Percentiles rank a stretch among this genome's conserved stretches.
phyloP scores from a whole-genome alignment of 305 asterid species.

The Fraxinus angustifolia region DNA sequence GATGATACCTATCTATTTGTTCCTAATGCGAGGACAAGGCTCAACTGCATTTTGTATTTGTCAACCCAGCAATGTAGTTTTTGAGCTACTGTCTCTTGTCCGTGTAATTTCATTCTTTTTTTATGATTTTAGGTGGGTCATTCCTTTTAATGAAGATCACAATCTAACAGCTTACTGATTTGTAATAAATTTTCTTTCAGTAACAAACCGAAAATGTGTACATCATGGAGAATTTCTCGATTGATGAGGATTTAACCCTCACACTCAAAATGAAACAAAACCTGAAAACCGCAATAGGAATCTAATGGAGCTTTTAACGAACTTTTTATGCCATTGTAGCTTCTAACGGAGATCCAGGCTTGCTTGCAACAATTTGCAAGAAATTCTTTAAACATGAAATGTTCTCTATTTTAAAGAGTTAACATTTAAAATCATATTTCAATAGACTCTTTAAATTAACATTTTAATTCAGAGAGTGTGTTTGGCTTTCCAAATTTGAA shows the following conservation, averaged over 20 bases:
- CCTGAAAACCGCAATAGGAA: no score
- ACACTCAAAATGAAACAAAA: slow-evolving; percentile 32
- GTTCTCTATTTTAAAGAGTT: no score
- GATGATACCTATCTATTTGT: not conserved
- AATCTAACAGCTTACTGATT: not conserved
- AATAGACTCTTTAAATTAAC: no score
- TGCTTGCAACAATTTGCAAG: not conserved
- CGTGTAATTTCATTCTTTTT: not conserved
- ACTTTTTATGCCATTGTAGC: not conserved
- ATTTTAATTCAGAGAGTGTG: no score
- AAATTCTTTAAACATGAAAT: no score
- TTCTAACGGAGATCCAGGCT: not conserved
- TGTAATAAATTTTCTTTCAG: slow-evolving; percentile 13
- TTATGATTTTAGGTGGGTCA: not conserved
- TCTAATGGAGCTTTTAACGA: not conserved
- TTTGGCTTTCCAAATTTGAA: no score
- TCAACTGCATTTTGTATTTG: not conserved
- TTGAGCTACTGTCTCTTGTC: not conserved
- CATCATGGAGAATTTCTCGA: slow-evolving; percentile 34
- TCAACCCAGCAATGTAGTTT: not conserved
- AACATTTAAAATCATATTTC: no score
- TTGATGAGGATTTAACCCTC: slow-evolving; percentile 32
- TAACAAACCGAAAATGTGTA: slow-evolving; percentile 39
- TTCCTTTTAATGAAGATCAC: not conserved
- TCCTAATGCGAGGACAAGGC: not conserved